These are phyloP conservation scores for Cutaneotrichosporon sp. DNA, from an alignment of 1,284 basidiomycete species.

Conservation along the genomic window DNA sequence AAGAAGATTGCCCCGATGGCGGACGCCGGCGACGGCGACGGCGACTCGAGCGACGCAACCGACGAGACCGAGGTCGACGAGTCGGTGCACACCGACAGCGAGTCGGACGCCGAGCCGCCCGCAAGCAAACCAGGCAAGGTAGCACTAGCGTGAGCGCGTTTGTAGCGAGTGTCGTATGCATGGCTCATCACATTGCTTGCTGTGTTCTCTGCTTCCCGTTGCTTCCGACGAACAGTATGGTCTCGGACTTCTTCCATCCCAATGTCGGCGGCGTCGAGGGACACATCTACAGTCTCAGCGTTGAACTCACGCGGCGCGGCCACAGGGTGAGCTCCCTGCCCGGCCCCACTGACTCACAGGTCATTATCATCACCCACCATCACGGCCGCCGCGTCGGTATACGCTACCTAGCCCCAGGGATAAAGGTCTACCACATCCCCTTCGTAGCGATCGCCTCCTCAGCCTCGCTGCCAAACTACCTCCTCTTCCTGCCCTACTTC, in stretches of 20 bases:
- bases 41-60: background rate
- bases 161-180: conserved; percentile 21
- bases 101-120: background rate
- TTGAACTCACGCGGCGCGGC: conserved; percentile 73
- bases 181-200: conserved; percentile 23
- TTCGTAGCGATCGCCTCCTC: conserved; percentile 79
- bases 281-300: conserved; percentile 88
- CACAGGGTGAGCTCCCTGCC: conserved; percentile 63
- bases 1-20: background rate
- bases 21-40: background rate
- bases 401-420: conserved; percentile 64
- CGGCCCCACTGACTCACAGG: conserved; percentile 53
- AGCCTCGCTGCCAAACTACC: conserved; percentile 90
- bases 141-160: conserved; percentile 28
- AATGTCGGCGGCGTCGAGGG: conserved; percentile 93
- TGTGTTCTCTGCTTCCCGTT: background rate
- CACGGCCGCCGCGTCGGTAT: conserved; percentile 80
- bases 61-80: conserved; percentile 4
- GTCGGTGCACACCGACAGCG: background rate
- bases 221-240: conserved; percentile 55
- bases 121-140: conserved; percentile 11
- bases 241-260: conserved; percentile 96
- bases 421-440: conserved; percentile 95
- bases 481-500: conserved; percentile 84
- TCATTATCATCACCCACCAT: conserved; percentile 91